Conservation (phyloP, 148 eudicot species). For the Amaranthus cruentus region DNA sequence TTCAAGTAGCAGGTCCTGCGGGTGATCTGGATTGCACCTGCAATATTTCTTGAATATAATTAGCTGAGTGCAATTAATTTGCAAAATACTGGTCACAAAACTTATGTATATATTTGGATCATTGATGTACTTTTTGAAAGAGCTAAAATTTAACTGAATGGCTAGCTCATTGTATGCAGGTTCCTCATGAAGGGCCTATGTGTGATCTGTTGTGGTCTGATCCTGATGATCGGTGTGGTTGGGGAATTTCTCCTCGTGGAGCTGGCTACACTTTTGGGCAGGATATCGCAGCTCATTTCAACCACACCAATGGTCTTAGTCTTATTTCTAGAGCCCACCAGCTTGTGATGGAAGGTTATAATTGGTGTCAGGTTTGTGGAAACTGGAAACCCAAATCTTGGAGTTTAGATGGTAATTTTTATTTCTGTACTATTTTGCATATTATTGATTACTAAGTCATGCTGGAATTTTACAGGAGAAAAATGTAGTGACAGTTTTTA, state of each 20-base stretch:
- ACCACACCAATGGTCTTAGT: constrained; percentile 88
- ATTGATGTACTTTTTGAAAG: background rate
- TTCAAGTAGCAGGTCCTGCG: background rate
- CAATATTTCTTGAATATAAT: background rate
- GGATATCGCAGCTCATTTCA: constrained; percentile 76
- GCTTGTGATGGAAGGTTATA: constrained; percentile 96
- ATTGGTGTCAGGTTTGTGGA: constrained; percentile 86
- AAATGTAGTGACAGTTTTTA: constrained; percentile 86
- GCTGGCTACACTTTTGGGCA: constrained; percentile 98
- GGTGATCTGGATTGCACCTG: background rate
- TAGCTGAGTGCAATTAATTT: too few species aligned
- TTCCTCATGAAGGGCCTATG: constrained; percentile 99
- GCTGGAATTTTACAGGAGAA: constrained; percentile 46
- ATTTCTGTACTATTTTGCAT: background rate
- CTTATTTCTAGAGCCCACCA: constrained; percentile 95
- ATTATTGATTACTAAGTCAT: background rate
- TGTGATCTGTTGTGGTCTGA: constrained; percentile 98
- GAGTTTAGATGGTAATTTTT: background rate
- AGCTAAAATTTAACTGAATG: too few species aligned
- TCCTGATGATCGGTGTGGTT: constrained; percentile 97
- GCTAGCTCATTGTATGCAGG: constrained; percentile 33
- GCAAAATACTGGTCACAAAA: background rate
- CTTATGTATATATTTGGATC: background rate
- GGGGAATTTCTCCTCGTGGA: constrained; percentile 99
- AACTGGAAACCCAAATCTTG: background rate